Evolutionary conservation across 805 yeast genomes (phyloP).

Genomic region (Candida verbasci): DNA sequence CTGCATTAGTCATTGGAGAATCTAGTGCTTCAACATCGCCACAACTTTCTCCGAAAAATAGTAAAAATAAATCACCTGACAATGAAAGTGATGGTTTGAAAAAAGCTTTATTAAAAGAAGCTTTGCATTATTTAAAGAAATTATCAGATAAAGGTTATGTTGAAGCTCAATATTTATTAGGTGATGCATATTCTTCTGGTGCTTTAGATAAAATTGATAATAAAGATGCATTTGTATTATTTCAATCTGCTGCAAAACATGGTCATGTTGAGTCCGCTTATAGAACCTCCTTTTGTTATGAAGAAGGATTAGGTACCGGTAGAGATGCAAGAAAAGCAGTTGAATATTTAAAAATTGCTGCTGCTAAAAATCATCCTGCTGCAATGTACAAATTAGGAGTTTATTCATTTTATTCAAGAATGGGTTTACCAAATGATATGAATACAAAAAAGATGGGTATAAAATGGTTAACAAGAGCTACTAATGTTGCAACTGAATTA

Average conservation of each 20-base stretch:
- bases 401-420: conserved; percentile 74
- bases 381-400: conserved; percentile 93
- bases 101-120: conserved; percentile 68
- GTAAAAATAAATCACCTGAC: conserved; percentile 13
- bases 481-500: conserved; percentile 75
- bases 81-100: conserved; percentile 32
- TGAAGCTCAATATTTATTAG: conserved; percentile 89
- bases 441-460: conserved; percentile 81
- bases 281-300: conserved; percentile 86
- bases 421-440: conserved; percentile 72
- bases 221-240: conserved; percentile 68
- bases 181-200: conserved; percentile 85
- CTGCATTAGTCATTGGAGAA: conserved; percentile 61
- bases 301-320: conserved; percentile 90
- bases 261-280: conserved; percentile 90
- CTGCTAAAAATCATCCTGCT: conserved; percentile 90
- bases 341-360: conserved; percentile 80
- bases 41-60: conserved; percentile 13
- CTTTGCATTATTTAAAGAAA: conserved; percentile 61
- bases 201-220: conserved; percentile 77
- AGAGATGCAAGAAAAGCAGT: conserved; percentile 84
- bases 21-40: conserved; percentile 5
- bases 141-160: conserved; percentile 75
- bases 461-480: conserved; percentile 88
- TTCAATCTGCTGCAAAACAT: conserved; percentile 88